These are phyloP conservation scores for Ophiostoma himal-ulmi DNA, from an alignment of 2,329 filamentous ascomycete genomes.

Conservation along the genomic window DNA sequence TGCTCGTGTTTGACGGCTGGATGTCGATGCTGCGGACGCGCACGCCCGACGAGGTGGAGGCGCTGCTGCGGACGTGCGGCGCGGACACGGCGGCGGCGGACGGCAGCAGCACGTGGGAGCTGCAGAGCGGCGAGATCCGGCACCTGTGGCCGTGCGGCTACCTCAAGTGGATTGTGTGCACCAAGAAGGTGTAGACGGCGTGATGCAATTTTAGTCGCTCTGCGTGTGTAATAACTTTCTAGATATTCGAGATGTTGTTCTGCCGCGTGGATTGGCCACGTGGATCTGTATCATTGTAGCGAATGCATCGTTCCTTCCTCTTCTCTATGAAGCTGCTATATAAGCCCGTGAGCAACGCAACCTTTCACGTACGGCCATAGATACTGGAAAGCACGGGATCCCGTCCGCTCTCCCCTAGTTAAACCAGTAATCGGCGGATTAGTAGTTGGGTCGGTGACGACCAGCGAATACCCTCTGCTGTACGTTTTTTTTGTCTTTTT, in stretches of 20 bases:
- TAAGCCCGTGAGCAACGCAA: too few species aligned
- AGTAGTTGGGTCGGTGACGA: neutral
- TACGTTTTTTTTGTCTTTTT: neutral
- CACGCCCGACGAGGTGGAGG: slow-evolving; percentile 58
- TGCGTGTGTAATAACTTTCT: neutral
- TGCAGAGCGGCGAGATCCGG: slow-evolving; percentile 42
- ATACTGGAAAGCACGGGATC: neutral
- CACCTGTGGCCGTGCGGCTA: slow-evolving; percentile 49
- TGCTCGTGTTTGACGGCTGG: slow-evolving; percentile 63
- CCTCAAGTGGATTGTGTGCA: slow-evolving; percentile 48
- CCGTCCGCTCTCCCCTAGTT: neutral
- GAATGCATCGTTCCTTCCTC: too few species aligned
- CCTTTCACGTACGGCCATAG: neutral
- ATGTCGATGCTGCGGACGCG: slow-evolving; percentile 63
- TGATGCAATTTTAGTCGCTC: too few species aligned
- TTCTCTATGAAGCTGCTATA: too few species aligned
- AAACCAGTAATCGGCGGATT: neutral
- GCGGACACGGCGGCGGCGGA: slow-evolving; percentile 31
- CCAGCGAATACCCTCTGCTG: neutral
- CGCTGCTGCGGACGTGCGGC: slow-evolving; percentile 50
- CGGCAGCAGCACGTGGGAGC: slow-evolving; percentile 40
- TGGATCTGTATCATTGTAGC: too few species aligned
- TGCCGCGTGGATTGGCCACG: neutral
- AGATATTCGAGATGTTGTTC: neutral
- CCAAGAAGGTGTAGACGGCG: slow-evolving; percentile 30